Base-by-base conservation (phyloP, 768 basidiomycete species). In the Rubroboletus satanas region DNA sequence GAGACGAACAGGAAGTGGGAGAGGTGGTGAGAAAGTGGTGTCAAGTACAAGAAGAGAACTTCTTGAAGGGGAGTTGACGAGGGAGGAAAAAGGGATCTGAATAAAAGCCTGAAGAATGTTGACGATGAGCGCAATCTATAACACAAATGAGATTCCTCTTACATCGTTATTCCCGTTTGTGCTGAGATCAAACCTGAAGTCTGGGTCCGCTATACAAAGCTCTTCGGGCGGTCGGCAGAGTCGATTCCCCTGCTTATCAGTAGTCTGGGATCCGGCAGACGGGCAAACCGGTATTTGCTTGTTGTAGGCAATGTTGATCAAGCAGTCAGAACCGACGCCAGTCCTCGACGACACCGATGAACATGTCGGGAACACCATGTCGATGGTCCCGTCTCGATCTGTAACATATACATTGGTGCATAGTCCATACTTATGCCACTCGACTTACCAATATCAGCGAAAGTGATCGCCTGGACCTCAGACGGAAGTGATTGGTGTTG, bases 361-460 rank as follows among this genome's bases (percentile, higher is more conserved):
- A 67, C 97, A 99, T 0, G 89, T 89, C 0, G 91, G 81, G 66
- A 98, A 93, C 43, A 99, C 78, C 80, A 98, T 84, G 69, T 98
- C 97, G 32, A 98, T 89, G 1, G 96, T 95, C 1, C 97, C 97
- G 62, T 98, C 97, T 7, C 97, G 85, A 65, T 98, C 95, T 89
- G 56, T 2, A 48, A 28, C 31, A 23, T 12, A 73, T 51, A 45
- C 37, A 18, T 51, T 7, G 21, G 49, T 49, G 17, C 45, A n/a
- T 6, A 54, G 23, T 32, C 8, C 23, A 3, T 9, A 32, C 31
- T 26, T 38, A 23, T 18, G 42, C 41, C 15, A n/a, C 2, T 35
- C 52, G 36, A 38, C 77, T 53, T 65, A 92, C 94, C 90, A 60
- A 98, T 81, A 60, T 99, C 96, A 38, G 89, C 93, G 62, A 99